phyloP scores from a whole-genome alignment of 768 basidiomycete species.

The Mrakia hoshinonis region DNA sequence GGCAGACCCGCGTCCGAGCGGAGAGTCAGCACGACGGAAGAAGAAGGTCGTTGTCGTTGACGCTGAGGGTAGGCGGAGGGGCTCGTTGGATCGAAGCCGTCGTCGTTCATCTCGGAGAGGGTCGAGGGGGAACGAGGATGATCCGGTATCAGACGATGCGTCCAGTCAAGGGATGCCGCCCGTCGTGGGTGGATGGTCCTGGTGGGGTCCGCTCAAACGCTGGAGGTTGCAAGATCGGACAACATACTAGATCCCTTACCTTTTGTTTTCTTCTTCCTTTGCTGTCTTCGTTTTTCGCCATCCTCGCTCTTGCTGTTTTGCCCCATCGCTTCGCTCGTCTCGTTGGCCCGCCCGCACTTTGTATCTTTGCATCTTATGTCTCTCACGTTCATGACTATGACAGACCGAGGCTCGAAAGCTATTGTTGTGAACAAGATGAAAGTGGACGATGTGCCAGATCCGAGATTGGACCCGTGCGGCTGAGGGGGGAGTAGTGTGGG shows the following conservation, averaged over 20 bases:
- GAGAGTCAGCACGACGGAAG: neutral
- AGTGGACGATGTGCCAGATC: no score
- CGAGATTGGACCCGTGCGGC: no score
- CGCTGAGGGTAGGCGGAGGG: neutral
- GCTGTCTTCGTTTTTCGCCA: no score
- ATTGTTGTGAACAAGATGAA: no score
- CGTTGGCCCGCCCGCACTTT: no score
- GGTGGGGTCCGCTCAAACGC: constrained; percentile 43
- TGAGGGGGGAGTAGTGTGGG: no score
- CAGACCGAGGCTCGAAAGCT: no score
- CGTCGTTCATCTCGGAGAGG: no score
- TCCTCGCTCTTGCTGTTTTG: no score
- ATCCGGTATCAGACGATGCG: neutral
- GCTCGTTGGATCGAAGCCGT: neutral
- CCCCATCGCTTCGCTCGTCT: no score
- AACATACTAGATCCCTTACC: constrained; percentile 46
- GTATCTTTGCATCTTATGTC: no score
- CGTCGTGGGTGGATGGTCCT: constrained; percentile 36
- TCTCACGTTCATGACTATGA: no score
- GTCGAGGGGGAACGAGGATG: neutral
- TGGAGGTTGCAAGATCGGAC: constrained; percentile 75
- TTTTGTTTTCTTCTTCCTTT: neutral
- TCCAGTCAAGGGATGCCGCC: constrained; percentile 1
- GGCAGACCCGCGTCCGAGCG: neutral
- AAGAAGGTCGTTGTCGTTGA: neutral